Conservation (phyloP, 345 rosid species). For the rapeseed (Brassica napus) region DNA sequence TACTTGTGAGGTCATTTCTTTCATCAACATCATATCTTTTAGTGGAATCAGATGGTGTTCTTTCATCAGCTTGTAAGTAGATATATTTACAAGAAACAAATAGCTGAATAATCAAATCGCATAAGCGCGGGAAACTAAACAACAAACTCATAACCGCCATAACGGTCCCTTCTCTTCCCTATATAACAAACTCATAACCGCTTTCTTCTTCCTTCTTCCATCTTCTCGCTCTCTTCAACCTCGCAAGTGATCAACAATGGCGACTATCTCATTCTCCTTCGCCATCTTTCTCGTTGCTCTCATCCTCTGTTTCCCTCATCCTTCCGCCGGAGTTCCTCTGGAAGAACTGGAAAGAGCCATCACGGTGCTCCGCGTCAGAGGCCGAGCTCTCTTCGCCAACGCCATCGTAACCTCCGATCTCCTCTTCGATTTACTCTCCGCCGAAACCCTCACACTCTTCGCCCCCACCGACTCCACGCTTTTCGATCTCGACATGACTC, state of each 20-base stretch:
- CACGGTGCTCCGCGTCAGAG: slow-evolving; percentile 43
- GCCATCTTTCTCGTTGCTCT: slow-evolving; percentile 27
- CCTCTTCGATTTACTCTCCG: slow-evolving; percentile 49
- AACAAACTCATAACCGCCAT: slow-evolving; percentile 3
- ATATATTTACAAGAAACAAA: not conserved
- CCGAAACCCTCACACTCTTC: slow-evolving; percentile 44
- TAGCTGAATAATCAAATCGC: not conserved
- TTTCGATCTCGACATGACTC: slow-evolving; percentile 52
- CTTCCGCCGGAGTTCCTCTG: slow-evolving; percentile 36
- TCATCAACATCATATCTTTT: not conserved
- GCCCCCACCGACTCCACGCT: slow-evolving; percentile 48
- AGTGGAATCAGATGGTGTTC: not conserved
- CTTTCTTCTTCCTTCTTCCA: slow-evolving; percentile 2
- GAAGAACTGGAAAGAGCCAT: slow-evolving; percentile 46
- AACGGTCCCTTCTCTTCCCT: not conserved
- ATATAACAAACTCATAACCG: slow-evolving; percentile 22
- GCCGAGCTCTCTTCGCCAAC: slow-evolving; percentile 55
- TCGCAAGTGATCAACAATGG: slow-evolving; percentile 17
- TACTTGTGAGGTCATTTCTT: not conserved
- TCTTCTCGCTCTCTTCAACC: slow-evolving; percentile 1
- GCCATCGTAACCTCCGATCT: slow-evolving; percentile 56
- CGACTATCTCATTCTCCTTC: slow-evolving; percentile 3
- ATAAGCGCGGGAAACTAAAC: slow-evolving; percentile 3
- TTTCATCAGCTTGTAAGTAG: not conserved
- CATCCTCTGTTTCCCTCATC: slow-evolving; percentile 31